phyloP scores from a whole-genome alignment of 176 grass and related monocot species.

The Eleusine coracana region DNA sequence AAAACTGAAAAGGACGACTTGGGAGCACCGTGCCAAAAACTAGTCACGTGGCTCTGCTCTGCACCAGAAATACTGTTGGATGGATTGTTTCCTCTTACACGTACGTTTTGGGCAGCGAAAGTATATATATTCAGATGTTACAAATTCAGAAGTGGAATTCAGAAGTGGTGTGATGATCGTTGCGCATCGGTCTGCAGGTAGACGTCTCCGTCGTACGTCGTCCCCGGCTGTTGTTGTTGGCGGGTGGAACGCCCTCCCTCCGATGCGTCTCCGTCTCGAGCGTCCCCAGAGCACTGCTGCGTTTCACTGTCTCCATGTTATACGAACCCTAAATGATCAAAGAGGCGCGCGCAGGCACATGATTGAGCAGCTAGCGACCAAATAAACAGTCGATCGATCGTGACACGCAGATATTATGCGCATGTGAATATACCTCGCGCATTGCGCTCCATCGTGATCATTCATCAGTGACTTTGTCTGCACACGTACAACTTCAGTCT shows the following conservation, averaged over 20 bases:
- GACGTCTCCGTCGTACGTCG: background rate
- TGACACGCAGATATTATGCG: background rate
- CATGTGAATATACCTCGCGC: no score
- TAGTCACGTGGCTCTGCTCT: no score
- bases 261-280: background rate
- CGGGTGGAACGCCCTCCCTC: background rate
- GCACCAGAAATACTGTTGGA: no score
- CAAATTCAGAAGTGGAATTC: no score
- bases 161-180: background rate
- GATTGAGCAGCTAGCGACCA: background rate
- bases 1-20: no score
- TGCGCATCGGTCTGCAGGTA: background rate
- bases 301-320: background rate
- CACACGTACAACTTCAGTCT: no score
- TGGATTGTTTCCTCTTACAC: no score
- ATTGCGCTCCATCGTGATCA: background rate
- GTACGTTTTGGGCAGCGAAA: no score
- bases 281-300: background rate
- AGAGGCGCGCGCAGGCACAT: background rate
- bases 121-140: no score
- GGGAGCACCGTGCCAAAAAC: no score
- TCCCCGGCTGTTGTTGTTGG: background rate
- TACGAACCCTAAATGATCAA: background rate
- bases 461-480: background rate
- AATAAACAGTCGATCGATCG: background rate